Base-by-base conservation (phyloP, 2,329 filamentous ascomycete genomes). In the Lachnellula occidentalis region DNA sequence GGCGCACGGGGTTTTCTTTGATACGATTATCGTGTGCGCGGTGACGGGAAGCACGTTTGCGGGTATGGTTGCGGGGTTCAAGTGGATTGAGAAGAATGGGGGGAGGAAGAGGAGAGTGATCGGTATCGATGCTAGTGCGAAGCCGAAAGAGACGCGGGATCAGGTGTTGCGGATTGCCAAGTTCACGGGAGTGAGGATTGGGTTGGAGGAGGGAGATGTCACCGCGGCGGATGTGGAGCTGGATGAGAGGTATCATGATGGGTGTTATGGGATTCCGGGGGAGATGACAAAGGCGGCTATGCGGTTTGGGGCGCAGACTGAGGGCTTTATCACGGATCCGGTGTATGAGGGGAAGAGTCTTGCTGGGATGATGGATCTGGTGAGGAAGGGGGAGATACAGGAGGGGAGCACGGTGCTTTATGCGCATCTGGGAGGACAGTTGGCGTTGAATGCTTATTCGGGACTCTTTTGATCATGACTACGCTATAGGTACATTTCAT, bases 291-390 rank as follows among this genome's bases (percentile, higher is more conserved):
- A 85, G 48, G 82, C 82, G 34, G 86, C 85, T 0, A 89, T 90
- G 66, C 79, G 78, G 68, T 83, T 87, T 65, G 83, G 82, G 5
- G 86, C 86, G 0, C 69, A 74, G 55, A 87, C 81, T 1, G 87
- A 90, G 72, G 86, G 80, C 0, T 84, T 90, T 62, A 86, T 90
- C 58, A 89, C 85, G 0, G 86, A 90, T 65, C 86, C 86, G 0
- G 86, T 90, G 1, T 90, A 90, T 64, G 86, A 88, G 71, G 87
- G 87, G 1, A 90, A 90, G 78, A 87, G 82, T 61, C 71, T 90
- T 68, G 85, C 85, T 4, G 86, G 86, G 0, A 78, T 89, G 83
- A 80, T 88, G 61, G 83, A 85, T 66, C 71, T 88, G 73, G 80
- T 88, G 17, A 77, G 73, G 59, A 80, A 78, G 49, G 84, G 79